Conservation (phyloP, 306 rosid species). For the Trifolium subterraneum region DNA sequence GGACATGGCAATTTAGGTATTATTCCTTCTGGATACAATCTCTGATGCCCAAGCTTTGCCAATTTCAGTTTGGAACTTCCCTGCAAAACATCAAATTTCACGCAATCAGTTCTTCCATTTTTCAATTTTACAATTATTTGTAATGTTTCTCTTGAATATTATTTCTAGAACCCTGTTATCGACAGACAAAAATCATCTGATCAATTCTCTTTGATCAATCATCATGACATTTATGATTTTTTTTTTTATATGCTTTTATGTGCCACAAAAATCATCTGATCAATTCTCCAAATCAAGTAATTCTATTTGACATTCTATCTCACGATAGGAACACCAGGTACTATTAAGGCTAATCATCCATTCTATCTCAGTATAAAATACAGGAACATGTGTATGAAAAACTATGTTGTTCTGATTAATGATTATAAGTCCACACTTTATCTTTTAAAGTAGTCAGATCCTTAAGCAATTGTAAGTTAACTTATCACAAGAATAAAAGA, state of each 20-base stretch:
- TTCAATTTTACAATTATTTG: neutral
- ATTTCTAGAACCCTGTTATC: neutral
- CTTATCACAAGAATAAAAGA: conserved; percentile 2
- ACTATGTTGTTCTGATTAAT: neutral
- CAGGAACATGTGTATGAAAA: neutral
- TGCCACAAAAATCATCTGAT: too few relatives aligned
- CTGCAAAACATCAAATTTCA: conserved; percentile 44
- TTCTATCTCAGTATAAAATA: neutral
- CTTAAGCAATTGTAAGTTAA: neutral
- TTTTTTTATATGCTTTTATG: neutral
- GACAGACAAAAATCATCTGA: neutral
- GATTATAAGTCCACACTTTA: neutral
- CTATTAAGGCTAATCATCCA: neutral
- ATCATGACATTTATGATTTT: neutral
- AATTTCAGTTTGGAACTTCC: conserved; percentile 85
- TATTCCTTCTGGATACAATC: conserved; percentile 67
- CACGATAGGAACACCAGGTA: neutral
- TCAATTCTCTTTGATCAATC: neutral
- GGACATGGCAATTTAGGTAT: neutral
- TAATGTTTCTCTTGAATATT: neutral
- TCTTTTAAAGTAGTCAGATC: conserved; percentile 11
- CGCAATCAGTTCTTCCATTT: neutral
- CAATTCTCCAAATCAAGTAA: neutral
- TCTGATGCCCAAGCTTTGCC: conserved; percentile 95
- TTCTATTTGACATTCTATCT: neutral